Evolutionary conservation across 1,139 yeast species (phyloP).

Genomic region (Diutina mesorugosa): DNA sequence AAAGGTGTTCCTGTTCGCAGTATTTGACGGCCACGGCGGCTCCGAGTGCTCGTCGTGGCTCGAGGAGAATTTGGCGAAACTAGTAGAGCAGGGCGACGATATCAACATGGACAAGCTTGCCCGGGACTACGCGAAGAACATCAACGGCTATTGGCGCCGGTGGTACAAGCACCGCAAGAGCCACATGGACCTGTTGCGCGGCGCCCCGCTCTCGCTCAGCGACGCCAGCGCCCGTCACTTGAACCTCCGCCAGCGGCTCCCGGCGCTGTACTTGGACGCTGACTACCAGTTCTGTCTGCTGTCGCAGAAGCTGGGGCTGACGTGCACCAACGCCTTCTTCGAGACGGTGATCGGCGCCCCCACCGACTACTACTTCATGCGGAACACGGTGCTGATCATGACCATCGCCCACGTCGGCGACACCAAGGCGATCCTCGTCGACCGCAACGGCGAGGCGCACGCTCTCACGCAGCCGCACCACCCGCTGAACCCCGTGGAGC

Average conservation of each 20-base stretch:
- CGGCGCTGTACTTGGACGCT: constrained; percentile 47
- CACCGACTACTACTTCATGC: constrained; percentile 49
- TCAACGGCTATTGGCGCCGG: constrained; percentile 86
- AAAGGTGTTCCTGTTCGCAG: constrained; percentile 45
- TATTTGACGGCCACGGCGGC: constrained; percentile 96
- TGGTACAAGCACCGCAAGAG: constrained; percentile 43
- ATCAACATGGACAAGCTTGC: constrained; percentile 20
- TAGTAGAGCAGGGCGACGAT: constrained; percentile 34
- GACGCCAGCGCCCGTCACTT: constrained; percentile 14
- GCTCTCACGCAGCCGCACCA: constrained; percentile 74
- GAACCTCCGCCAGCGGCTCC: constrained; percentile 46
- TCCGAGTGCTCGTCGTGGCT: constrained; percentile 56
- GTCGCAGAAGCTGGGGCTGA: constrained; percentile 51
- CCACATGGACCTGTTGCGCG: constrained; percentile 29
- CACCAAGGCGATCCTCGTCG: constrained; percentile 76
- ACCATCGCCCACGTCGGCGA: constrained; percentile 93
- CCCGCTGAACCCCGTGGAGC: constrained; percentile 74
- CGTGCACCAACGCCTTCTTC: constrained; percentile 70
- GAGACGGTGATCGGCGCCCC: constrained; percentile 34
- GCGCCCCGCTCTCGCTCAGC: constrained; percentile 13
- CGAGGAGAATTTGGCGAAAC: constrained; percentile 35
- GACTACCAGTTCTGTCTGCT: constrained; percentile 35
- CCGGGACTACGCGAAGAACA: constrained; percentile 37
- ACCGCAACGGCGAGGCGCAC: constrained; percentile 65
- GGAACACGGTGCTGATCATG: constrained; percentile 54